Percentiles rank a stretch among this genome's conserved stretches.
Conservation (phyloP, 495 filamentous ascomycete genomes). For the Penicillium steckii region DNA sequence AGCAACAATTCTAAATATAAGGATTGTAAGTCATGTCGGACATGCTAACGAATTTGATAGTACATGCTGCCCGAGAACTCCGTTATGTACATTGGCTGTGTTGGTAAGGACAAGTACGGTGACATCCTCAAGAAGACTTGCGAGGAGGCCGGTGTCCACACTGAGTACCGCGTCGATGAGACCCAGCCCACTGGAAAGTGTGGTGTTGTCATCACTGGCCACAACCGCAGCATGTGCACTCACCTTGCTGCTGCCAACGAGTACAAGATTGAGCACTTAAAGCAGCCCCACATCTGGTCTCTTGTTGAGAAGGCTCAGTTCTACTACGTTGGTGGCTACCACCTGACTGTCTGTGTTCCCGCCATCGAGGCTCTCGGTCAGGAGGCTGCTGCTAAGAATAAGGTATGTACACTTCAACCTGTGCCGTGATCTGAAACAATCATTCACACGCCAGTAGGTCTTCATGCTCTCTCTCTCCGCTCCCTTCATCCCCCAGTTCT, state of each 20-base stretch:
- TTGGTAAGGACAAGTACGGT: slow-evolving; percentile 89
- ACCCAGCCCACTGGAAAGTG: slow-evolving; percentile 84
- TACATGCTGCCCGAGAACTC: slow-evolving; percentile 88
- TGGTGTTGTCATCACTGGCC: slow-evolving; percentile 93
- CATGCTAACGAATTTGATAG: slow-evolving; percentile 34
- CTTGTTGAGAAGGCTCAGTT: slow-evolving; percentile 82
- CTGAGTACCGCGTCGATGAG: slow-evolving; percentile 89
- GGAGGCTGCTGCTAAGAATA: slow-evolving; percentile 84
- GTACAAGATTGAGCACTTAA: slow-evolving; percentile 92
- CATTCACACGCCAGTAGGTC: slow-evolving; percentile 37
- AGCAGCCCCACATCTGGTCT: slow-evolving; percentile 86
- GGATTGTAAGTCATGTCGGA: neutral
- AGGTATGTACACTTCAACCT: slow-evolving; percentile 44
- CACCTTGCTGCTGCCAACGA: slow-evolving; percentile 95
- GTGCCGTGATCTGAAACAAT: neutral
- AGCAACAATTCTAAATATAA: neutral
- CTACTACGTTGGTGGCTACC: slow-evolving; percentile 93
- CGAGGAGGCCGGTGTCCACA: slow-evolving; percentile 78
- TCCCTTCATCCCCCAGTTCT: slow-evolving; percentile 95
- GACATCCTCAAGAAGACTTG: slow-evolving; percentile 77
- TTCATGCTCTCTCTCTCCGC: slow-evolving; percentile 90
- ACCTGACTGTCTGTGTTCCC: slow-evolving; percentile 83
- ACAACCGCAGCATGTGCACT: slow-evolving; percentile 90
- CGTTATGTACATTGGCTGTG: slow-evolving; percentile 88
- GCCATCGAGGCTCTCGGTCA: slow-evolving; percentile 86